phyloP scores from a whole-genome alignment of 2,329 filamentous ascomycete species.

The Pestalotiopsis sp. region DNA sequence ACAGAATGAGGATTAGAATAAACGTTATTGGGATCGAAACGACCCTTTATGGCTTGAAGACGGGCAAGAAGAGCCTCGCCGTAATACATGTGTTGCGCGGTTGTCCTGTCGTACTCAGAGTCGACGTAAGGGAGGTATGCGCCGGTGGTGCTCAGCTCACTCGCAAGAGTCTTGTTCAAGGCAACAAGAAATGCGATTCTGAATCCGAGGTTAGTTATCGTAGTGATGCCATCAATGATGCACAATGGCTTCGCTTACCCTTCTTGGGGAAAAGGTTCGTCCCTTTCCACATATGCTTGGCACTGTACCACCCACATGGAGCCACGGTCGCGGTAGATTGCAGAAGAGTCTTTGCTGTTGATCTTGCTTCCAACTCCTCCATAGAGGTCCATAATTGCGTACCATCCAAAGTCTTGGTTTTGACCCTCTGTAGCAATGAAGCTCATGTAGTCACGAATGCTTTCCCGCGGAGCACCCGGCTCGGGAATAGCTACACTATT shows the following conservation, averaged over 20 bases:
- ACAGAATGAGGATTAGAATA: constrained; percentile 32
- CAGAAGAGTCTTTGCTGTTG: constrained; percentile 17
- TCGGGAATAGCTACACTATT: constrained; percentile 35
- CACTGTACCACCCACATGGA: constrained; percentile 36
- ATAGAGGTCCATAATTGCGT: constrained; percentile 34
- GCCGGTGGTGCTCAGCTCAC: constrained; percentile 17
- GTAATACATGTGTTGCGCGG: constrained; percentile 27
- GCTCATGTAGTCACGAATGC: constrained; percentile 26
- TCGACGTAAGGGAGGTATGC: constrained; percentile 32
- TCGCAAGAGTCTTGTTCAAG: constrained; percentile 25
- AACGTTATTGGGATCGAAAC: constrained; percentile 25
- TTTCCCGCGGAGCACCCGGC: constrained; percentile 24
- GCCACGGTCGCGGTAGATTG: constrained; percentile 32
- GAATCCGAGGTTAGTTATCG: background rate
- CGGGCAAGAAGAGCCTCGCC: constrained; percentile 18
- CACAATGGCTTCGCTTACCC: background rate
- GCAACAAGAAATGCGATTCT: constrained; percentile 25
- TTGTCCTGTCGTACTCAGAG: constrained; percentile 21
- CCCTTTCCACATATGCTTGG: constrained; percentile 22
- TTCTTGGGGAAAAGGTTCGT: constrained; percentile 18
- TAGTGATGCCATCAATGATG: background rate
- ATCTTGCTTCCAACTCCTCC: constrained; percentile 37
- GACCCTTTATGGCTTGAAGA: constrained; percentile 24
- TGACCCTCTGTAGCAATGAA: constrained; percentile 20
- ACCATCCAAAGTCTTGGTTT: constrained; percentile 28